Base-by-base conservation (phyloP, 495 filamentous ascomycete species). In the Hypoxylon lienhwacheense region DNA sequence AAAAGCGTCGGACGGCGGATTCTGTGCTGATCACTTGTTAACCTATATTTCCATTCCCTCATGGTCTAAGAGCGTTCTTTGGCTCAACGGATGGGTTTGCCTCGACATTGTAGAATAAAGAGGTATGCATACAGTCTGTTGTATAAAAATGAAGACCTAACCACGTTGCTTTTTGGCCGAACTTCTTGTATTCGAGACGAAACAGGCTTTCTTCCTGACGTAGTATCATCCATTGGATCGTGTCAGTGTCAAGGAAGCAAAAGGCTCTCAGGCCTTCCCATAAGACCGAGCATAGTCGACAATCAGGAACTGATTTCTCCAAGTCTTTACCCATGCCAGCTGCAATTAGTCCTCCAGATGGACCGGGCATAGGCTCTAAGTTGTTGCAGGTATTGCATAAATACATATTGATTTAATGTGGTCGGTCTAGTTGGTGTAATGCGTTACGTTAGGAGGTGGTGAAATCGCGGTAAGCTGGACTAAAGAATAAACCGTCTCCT, bases 141-240 rank as follows among this genome's bases (percentile, higher is more conserved):
- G 53, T 55, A n/a, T 55, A 55, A 37, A 55, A 55, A 19, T 55
- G 44, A 28, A 55, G 35, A 3, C 53, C 53, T 15, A 20, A 11
- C 53, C 53, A 55, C 8, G 15, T 28, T 22, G 43, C 34, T 2
- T 47, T 36, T 1, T 10, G 19, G 5, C 35, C 15, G 2, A 44
- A 36, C n/a, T 14, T 4, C 36, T 44, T 55, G 19, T 47, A 55
- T 11, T 48, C 29, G 5, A 55, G 53, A 6, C 44, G 43, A 21
- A 55, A 55, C 7, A 36, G 17, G 14, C 22, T 29, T 6, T 35
- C 53, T 1, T 26, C 28, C 36, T 55, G 53, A 10, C 36, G 35
- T 6, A 55, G 31, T 15, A 37, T 44, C 20, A 55, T 48, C 53
- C 53, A 55, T 12, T 48, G 53, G 14, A 29, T 28, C 15, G 43